phyloP scores from a whole-genome alignment of 2,329 filamentous ascomycete species.

The Neurospora sp. region DNA sequence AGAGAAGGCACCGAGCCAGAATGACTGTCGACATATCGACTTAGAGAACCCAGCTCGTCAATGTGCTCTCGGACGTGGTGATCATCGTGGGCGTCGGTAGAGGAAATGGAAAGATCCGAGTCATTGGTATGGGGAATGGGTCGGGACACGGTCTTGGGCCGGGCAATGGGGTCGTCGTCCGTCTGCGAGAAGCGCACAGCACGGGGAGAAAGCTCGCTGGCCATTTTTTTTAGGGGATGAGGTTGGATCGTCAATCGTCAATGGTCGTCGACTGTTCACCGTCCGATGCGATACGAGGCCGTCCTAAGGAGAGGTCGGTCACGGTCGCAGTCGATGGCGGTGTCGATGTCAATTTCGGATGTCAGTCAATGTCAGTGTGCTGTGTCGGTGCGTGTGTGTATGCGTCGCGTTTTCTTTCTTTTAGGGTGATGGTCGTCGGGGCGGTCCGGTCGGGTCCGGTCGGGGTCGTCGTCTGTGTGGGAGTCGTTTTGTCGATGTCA shows the following conservation, averaged over 20 bases:
- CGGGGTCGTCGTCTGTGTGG: neutral
- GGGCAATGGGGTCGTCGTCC: constrained; percentile 32
- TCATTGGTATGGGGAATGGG: constrained; percentile 29
- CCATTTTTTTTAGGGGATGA: constrained; percentile 16
- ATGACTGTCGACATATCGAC: constrained; percentile 33
- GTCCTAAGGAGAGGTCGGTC: neutral
- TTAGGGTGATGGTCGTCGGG: neutral
- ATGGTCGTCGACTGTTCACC: neutral
- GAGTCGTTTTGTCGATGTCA: neutral
- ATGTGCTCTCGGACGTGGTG: constrained; percentile 37
- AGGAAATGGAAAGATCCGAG: constrained; percentile 38
- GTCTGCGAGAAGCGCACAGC: constrained; percentile 45
- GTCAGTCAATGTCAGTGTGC: neutral
- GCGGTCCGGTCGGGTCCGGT: neutral
- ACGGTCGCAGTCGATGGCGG: neutral
- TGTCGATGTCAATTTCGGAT: neutral
- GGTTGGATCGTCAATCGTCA: neutral
- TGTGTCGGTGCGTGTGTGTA: neutral
- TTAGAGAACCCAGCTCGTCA: constrained; percentile 36
- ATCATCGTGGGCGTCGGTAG: constrained; percentile 35
- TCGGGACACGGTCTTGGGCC: constrained; percentile 27
- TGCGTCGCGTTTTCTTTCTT: neutral
- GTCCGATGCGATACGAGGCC: neutral
- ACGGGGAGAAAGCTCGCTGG: constrained; percentile 42
- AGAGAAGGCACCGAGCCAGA: constrained; percentile 34